Conservation (phyloP, 768 basidiomycete genomes). For the Trametes cingulata region DNA sequence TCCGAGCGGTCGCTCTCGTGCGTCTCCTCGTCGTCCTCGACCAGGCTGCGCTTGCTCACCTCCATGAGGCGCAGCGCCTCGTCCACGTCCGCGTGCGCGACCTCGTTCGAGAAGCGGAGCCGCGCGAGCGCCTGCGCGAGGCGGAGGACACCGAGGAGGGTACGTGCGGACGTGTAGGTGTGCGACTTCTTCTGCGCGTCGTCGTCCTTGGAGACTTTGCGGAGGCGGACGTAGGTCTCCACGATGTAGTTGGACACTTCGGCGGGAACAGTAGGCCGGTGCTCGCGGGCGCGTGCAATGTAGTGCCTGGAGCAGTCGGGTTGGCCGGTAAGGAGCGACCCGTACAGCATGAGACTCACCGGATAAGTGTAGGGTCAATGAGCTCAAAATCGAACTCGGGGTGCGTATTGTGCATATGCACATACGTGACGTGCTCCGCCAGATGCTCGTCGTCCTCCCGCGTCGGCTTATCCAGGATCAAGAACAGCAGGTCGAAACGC, state of each 20-base stretch:
- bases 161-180: conserved; percentile 94
- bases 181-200: conserved; percentile 86
- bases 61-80: conserved; percentile 98
- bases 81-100: conserved; percentile 87
- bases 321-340: no score
- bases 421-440: conserved; percentile 95
- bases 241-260: conserved; percentile 92
- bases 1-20: conserved; percentile 68
- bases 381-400: conserved; percentile 84
- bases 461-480: conserved; percentile 94
- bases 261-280: conserved; percentile 87
- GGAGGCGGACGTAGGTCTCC: conserved; percentile 92
- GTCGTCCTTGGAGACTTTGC: conserved; percentile 90
- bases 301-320: conserved; percentile 65
- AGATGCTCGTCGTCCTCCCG: conserved; percentile 95
- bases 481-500: conserved; percentile 93
- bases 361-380: conserved; percentile 84
- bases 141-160: conserved; percentile 91
- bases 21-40: conserved; percentile 75
- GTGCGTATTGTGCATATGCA: conserved; percentile 94
- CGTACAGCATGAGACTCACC: conserved; percentile 47
- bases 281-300: conserved; percentile 87
- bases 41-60: conserved; percentile 88
- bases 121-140: conserved; percentile 94
- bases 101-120: conserved; percentile 78